phyloP scores from a whole-genome alignment of 139 green algal genomes.

The Picochlorum sp. region DNA sequence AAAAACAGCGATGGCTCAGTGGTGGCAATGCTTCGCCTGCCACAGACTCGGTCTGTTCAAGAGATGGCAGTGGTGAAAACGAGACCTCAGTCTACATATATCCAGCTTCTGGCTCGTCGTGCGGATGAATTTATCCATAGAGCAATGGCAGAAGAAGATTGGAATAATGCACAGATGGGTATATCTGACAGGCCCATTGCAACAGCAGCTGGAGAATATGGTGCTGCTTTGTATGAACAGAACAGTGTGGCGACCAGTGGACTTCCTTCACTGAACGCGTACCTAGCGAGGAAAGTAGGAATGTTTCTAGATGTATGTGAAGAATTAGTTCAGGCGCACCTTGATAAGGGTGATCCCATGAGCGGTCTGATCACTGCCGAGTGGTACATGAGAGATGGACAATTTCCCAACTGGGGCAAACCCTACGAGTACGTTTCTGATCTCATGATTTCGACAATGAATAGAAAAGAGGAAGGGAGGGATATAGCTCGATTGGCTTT shows the following conservation, averaged over 20 bases:
- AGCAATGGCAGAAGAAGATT: conserved; percentile 63
- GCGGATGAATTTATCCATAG: conserved; percentile 67
- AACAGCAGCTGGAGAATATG: conserved; percentile 35
- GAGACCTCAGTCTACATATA: conserved; percentile 15
- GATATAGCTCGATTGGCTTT: conserved; percentile 53
- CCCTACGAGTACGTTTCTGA: conserved; percentile 63
- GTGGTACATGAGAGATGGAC: conserved; percentile 73
- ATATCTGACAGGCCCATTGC: conserved; percentile 16
- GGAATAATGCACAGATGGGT: conserved; percentile 3
- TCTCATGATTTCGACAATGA: conserved; percentile 34
- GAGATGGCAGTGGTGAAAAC: conserved; percentile 49
- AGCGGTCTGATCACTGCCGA: conserved; percentile 61
- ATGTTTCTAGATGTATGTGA: conserved; percentile 71
- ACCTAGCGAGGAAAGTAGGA: conserved; percentile 53
- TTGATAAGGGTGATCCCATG: conserved; percentile 42
- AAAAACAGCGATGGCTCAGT: conserved; percentile 20
- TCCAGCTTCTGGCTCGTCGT: conserved; percentile 54
- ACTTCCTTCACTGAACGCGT: conserved; percentile 41
- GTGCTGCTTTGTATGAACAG: conserved; percentile 36
- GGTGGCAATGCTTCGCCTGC: conserved; percentile 60
- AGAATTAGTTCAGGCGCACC: conserved; percentile 45
- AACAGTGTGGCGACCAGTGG: conserved; percentile 34
- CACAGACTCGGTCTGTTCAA: conserved; percentile 35
- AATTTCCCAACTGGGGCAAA: conserved; percentile 64
- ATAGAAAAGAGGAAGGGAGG: conserved; percentile 46